Base-by-base conservation (phyloP, 768 basidiomycete species). In the Mycena haematopus region DNA sequence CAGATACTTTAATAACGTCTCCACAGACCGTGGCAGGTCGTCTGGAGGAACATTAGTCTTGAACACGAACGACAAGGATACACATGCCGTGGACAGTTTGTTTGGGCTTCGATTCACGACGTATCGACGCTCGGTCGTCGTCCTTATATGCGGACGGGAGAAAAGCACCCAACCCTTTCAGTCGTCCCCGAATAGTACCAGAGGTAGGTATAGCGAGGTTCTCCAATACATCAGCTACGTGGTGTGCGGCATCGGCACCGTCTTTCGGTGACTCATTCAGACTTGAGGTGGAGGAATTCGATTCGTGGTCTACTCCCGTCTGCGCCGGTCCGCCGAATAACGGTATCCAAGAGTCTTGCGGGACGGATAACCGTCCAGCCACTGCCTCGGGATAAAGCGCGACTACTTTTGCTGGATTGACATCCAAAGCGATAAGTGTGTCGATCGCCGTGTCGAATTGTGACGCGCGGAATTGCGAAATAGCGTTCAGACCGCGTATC, bases 341-440 rank as follows among this genome's bases (percentile, higher is more conserved):
- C 6, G 82, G 79, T 70, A 96, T 89, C 92, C 94, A 95, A 8
- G 80, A 77, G 1, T 89, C 88, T 46, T 77, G 82, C 13, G 88
- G 84, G 0, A 90, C 84, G 6, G 87, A 80, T 9, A 98, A 75
- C 33, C 92, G 82, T 7, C 96, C 96, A 1, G 94, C 84, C 3
- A 99, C 84, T 14, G 81, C 80, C 36, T 91, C 86, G 0, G 93
- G 92, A 74, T 93, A 99, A 7, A 99, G 78, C 1, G 95, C 90
- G 22, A 99, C 83, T 3, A 99, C 93, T 70, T 95, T 94, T 0
- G 96, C 93, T 0, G 97, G 97, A 70, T 96, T 96, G 67, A 95
- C 80, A 66, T 98, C 90, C 44, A 96, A 87, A 44, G 90, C 86
- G 51, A 95, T 84, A 73, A 99, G 95, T 0, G 88, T 85, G 71